phyloP scores from a whole-genome alignment of 495 filamentous ascomycete genomes.

The Halenospora varia region DNA sequence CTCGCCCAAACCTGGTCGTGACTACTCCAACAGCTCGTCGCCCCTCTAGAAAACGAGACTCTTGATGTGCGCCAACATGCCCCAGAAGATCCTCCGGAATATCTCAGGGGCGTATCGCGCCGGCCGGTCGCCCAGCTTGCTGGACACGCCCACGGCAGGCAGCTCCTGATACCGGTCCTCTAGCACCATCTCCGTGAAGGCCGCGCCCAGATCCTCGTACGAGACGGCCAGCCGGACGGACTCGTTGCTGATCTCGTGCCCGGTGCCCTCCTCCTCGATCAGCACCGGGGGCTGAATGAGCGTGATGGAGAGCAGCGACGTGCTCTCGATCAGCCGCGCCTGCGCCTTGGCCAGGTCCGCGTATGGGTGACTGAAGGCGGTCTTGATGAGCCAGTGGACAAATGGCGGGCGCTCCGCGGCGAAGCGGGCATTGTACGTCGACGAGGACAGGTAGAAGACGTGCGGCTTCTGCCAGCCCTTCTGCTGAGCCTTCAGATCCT shows the following conservation, averaged over 20 bases:
- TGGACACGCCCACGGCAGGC: not conserved
- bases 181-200: not conserved
- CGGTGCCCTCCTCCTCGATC: not conserved
- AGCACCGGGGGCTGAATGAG: not conserved
- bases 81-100: not conserved
- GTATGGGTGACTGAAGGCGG: not conserved
- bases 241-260: not conserved
- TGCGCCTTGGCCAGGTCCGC: not conserved
- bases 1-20: not conserved
- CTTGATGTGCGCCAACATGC: not conserved
- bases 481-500: not conserved
- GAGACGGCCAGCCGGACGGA: not conserved
- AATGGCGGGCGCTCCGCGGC: not conserved
- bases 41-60: not conserved
- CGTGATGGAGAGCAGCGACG: not conserved
- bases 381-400: not conserved
- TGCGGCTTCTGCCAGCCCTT: not conserved
- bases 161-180: not conserved
- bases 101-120: not conserved
- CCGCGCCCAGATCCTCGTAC: not conserved
- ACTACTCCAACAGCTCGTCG: not conserved
- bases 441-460: not conserved
- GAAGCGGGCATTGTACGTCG: not conserved
- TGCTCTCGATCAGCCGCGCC: not conserved
- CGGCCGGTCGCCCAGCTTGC: not conserved